Conservation (phyloP, 148 eudicot species). For the Rhododendron mucronatum region DNA sequence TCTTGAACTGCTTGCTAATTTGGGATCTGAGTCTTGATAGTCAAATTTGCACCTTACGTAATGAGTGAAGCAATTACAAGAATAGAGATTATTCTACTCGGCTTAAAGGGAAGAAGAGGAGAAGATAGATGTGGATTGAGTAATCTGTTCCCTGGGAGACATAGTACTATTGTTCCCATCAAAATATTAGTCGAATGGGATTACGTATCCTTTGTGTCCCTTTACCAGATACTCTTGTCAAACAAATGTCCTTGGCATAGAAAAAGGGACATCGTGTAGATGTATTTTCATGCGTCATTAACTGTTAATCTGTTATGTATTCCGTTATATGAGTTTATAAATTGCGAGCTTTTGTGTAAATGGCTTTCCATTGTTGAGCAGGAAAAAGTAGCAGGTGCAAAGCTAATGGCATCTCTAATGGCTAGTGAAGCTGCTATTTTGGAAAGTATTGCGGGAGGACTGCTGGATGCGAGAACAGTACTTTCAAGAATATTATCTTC, state of each 20-base stretch:
- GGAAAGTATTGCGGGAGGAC: no score
- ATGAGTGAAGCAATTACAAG: background rate
- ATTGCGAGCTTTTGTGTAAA: background rate
- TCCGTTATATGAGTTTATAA: no score
- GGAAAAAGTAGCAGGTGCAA: no score
- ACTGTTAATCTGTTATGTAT: background rate
- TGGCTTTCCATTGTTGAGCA: background rate
- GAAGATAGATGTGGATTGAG: background rate
- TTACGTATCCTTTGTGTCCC: no score
- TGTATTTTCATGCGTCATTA: background rate
- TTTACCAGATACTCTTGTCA: no score
- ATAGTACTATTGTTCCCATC: background rate
- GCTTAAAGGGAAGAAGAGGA: background rate
- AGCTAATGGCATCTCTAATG: no score
- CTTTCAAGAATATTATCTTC: slow-evolving; percentile 28
- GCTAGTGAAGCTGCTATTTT: no score
- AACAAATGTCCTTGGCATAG: no score
- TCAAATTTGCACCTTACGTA: background rate
- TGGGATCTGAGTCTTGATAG: background rate
- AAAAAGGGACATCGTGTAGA: no score
- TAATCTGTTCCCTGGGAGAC: background rate
- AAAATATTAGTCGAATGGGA: no score
- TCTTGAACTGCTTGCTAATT: background rate
- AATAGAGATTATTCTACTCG: background rate
- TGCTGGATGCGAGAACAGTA: background rate